Conservation (phyloP, 257 asterid genomes). For the Solanum clarkiae region DNA sequence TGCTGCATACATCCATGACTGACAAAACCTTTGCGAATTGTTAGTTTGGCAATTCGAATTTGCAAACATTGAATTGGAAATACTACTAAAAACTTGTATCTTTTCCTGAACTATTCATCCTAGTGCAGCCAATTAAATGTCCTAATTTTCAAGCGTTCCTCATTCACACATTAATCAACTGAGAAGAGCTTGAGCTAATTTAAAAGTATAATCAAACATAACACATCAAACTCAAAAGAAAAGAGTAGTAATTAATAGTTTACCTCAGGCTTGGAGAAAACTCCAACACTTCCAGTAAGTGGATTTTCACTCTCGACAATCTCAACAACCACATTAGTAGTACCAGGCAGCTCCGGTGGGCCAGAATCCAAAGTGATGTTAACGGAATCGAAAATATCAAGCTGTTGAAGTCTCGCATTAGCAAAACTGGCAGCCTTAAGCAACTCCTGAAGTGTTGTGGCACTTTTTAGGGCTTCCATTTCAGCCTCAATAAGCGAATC, state of each 20-base stretch:
- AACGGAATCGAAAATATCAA: constrained; percentile 74
- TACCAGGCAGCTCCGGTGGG: constrained; percentile 88
- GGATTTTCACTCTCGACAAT: constrained; percentile 54
- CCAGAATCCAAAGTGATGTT: constrained; percentile 71
- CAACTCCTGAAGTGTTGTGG: constrained; percentile 59
- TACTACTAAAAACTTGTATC: neutral
- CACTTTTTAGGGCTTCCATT: constrained; percentile 42
- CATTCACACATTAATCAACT: neutral
- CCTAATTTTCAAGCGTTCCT: neutral
- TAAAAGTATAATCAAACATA: neutral
- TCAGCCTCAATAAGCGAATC: constrained; percentile 57
- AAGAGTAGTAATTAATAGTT: neutral
- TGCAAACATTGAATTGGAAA: neutral
- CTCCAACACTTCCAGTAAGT: constrained; percentile 57
- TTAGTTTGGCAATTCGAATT: neutral
- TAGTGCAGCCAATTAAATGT: neutral
- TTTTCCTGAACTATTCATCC: neutral
- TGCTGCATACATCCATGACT: neutral
- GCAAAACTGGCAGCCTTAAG: constrained; percentile 50
- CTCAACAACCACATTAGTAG: constrained; percentile 69
- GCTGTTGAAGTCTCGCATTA: constrained; percentile 42
- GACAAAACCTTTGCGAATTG: neutral
- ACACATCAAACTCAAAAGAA: neutral
- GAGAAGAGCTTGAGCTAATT: neutral
- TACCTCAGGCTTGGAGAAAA: constrained; percentile 83